phyloP scores from a whole-genome alignment of 768 basidiomycete species.

The Trametes cingulata region DNA sequence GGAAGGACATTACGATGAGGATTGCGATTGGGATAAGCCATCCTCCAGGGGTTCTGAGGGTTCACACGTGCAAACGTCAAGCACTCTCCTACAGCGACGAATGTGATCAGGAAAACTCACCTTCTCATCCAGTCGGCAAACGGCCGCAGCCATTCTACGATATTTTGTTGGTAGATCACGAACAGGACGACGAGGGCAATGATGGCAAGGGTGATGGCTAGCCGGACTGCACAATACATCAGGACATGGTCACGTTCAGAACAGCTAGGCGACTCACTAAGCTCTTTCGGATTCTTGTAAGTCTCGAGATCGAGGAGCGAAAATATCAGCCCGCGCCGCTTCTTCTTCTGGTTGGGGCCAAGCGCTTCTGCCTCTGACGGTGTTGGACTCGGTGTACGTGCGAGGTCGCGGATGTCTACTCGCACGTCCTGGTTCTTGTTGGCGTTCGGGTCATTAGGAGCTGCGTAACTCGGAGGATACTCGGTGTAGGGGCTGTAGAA shows the following conservation, averaged over 20 bases:
- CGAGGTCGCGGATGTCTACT: conserved; percentile 10
- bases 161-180: conserved; percentile 49
- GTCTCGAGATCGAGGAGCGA: not conserved
- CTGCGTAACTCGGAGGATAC: not conserved
- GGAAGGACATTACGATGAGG: conserved; percentile 42
- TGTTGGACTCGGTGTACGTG: conserved; percentile 5
- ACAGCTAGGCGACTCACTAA: not conserved
- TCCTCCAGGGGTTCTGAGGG: conserved; percentile 29
- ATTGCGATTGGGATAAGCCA: conserved; percentile 46
- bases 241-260: not conserved
- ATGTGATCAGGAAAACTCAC: conserved; percentile 38
- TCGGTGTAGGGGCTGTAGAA: not conserved
- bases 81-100: too few species aligned
- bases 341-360: not conserved
- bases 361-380: conserved; percentile 3
- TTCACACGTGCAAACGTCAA: not conserved
- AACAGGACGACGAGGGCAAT: conserved; percentile 39
- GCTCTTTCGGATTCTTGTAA: conserved; percentile 1
- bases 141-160: conserved; percentile 68
- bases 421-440: conserved; percentile 4
- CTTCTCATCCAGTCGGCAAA: conserved; percentile 61
- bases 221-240: conserved; percentile 28
- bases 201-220: conserved; percentile 28
- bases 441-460: not conserved
- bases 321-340: not conserved